These are phyloP conservation scores for Hamamelis virginiana DNA, from an alignment of 164 flowering plant species.

Conservation along the genomic window DNA sequence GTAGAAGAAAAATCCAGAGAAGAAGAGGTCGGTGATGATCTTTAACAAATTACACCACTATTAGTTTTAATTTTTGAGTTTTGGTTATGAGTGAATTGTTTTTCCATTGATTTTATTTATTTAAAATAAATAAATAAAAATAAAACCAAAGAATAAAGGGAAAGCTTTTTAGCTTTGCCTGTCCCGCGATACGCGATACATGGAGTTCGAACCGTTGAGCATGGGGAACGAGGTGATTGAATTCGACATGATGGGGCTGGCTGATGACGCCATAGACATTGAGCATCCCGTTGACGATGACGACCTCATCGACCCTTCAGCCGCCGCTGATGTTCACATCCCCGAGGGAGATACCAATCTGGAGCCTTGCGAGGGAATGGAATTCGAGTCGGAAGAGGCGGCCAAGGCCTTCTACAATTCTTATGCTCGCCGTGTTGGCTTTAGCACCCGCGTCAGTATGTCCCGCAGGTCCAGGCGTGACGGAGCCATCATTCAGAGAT, in stretches of 20 bases:
- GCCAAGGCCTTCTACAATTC: conserved; percentile 50
- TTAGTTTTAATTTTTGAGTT: too few relatives aligned
- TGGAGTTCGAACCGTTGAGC: conserved; percentile 30
- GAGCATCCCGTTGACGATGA: conserved; percentile 28
- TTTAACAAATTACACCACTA: too few relatives aligned
- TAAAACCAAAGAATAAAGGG: too few relatives aligned
- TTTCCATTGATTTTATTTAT: too few relatives aligned
- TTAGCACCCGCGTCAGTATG: conserved; percentile 40
- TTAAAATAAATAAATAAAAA: too few relatives aligned
- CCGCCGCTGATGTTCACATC: conserved; percentile 16
- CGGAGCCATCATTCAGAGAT: conserved; percentile 41
- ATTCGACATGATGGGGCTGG: conserved; percentile 34
- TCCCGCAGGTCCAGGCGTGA: conserved; percentile 42
- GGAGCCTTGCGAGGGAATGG: conserved; percentile 50
- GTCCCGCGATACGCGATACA: background rate
- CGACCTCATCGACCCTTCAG: conserved; percentile 12
- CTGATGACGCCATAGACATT: conserved; percentile 31
- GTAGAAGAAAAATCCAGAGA: too few relatives aligned
- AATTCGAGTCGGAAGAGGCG: conserved; percentile 50
- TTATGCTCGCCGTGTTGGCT: conserved; percentile 45
- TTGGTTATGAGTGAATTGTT: too few relatives aligned
- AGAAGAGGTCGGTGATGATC: too few relatives aligned
- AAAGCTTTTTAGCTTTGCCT: too few relatives aligned
- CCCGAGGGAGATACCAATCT: conserved; percentile 32
- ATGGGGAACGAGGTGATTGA: conserved; percentile 34